These are phyloP conservation scores for Platanus orientalis DNA, from an alignment of 164 flowering plant genomes.

Conservation along the genomic window DNA sequence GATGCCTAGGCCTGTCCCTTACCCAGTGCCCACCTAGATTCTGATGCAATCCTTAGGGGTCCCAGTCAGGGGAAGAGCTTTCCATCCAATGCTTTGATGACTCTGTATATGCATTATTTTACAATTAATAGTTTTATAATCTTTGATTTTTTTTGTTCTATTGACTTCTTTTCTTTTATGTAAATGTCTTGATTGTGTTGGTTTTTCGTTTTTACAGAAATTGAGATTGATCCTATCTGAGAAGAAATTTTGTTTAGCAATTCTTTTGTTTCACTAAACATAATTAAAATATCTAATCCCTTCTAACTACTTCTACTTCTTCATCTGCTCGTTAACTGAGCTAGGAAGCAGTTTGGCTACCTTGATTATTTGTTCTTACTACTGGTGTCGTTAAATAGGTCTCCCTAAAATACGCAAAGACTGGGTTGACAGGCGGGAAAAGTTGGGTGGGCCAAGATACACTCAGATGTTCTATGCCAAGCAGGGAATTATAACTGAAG, in stretches of 20 bases:
- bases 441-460: constrained; percentile 69
- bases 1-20: no score
- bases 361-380: not conserved
- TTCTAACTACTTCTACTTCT: not conserved
- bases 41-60: no score
- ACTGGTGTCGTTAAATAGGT: constrained; percentile 35
- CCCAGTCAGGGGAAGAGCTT: no score
- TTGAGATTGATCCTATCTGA: not conserved
- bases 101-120: no score
- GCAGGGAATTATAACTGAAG: constrained; percentile 94
- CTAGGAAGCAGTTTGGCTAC: not conserved
- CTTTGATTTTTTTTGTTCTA: not conserved
- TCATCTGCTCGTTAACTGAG: not conserved
- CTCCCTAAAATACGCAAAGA: constrained; percentile 83
- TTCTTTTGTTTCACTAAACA: not conserved
- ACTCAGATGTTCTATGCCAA: constrained; percentile 98
- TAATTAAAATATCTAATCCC: not conserved
- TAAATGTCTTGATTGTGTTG: not conserved
- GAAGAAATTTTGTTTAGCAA: not conserved
- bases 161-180: no score
- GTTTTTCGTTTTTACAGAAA: not conserved
- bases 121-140: no score
- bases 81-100: no score
- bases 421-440: constrained; percentile 85
- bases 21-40: no score